Conservation (phyloP, 1,284 basidiomycete genomes). For the Heterobasidion occidentale region DNA sequence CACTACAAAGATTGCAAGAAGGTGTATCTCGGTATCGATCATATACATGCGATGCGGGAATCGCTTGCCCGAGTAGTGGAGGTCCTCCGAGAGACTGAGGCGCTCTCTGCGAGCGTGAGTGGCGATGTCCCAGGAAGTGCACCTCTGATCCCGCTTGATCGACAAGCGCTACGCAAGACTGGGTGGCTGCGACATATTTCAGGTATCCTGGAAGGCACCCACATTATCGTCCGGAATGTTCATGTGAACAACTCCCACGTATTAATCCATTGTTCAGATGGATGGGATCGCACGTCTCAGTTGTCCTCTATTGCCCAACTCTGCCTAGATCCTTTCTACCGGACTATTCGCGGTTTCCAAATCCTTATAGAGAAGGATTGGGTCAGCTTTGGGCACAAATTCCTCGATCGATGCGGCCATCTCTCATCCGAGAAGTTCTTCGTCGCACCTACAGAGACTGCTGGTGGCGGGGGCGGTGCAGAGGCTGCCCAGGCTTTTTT, state of each 20-base stretch:
- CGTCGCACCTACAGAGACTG: constrained; percentile 54
- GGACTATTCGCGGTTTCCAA: constrained; percentile 88
- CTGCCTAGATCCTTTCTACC: constrained; percentile 93
- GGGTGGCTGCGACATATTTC: constrained; percentile 93
- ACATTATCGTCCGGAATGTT: constrained; percentile 85
- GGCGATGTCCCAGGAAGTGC: constrained; percentile 44
- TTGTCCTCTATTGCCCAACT: constrained; percentile 87
- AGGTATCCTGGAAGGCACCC: constrained; percentile 83
- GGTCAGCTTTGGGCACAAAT: constrained; percentile 94
- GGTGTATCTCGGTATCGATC: constrained; percentile 95
- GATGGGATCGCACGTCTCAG: constrained; percentile 98
- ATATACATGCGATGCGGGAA: constrained; percentile 96
- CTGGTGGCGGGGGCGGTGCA: constrained; percentile 49
- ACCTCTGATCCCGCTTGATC: constrained; percentile 59
- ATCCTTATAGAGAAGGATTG: constrained; percentile 98
- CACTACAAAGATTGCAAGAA: constrained; percentile 94
- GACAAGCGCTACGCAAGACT: constrained; percentile 77
- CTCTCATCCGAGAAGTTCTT: constrained; percentile 91
- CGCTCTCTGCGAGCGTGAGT: constrained; percentile 47
- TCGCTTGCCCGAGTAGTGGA: constrained; percentile 82
- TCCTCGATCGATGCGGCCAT: constrained; percentile 91
- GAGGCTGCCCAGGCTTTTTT: constrained; percentile 88
- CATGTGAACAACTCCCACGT: constrained; percentile 97
- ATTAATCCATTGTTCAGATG: constrained; percentile 97
- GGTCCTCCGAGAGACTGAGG: constrained; percentile 73